These are phyloP conservation scores for Nicotiana undulata DNA, from an alignment of 257 asterid genomes.

Conservation along the genomic window DNA sequence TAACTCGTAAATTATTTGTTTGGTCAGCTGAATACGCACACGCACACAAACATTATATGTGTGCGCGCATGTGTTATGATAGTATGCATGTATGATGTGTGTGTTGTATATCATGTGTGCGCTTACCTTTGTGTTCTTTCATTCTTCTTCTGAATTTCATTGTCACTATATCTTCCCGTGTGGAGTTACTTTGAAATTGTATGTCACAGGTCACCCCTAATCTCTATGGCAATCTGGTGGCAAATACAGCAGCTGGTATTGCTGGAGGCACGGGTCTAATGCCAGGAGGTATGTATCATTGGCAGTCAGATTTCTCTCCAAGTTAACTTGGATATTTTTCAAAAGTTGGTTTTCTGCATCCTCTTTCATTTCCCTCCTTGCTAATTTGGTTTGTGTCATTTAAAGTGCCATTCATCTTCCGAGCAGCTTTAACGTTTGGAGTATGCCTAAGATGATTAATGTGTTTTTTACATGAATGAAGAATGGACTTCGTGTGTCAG, in stretches of 20 bases:
- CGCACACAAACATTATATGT: not conserved
- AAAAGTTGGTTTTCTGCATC: not conserved
- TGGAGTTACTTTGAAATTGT: not conserved
- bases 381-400: not conserved
- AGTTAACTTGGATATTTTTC: not conserved
- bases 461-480: not conserved
- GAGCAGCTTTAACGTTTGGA: not conserved
- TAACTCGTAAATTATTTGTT: not conserved
- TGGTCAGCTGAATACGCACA: not conserved
- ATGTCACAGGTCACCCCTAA: slow-evolving; percentile 80
- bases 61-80: not conserved
- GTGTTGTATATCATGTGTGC: not conserved
- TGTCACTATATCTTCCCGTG: not conserved
- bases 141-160: not conserved
- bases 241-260: slow-evolving; percentile 92
- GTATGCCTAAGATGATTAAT: not conserved
- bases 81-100: not conserved
- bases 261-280: slow-evolving; percentile 98
- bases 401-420: not conserved
- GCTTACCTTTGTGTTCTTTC: not conserved
- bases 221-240: slow-evolving; percentile 82
- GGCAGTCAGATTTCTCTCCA: not conserved
- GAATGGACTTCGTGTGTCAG: slow-evolving; percentile 19
- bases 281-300: slow-evolving; percentile 62
- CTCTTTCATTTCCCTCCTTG: not conserved